Base-by-base conservation (phyloP, 345 rosid species). In the Bruguiera parviflora region DNA sequence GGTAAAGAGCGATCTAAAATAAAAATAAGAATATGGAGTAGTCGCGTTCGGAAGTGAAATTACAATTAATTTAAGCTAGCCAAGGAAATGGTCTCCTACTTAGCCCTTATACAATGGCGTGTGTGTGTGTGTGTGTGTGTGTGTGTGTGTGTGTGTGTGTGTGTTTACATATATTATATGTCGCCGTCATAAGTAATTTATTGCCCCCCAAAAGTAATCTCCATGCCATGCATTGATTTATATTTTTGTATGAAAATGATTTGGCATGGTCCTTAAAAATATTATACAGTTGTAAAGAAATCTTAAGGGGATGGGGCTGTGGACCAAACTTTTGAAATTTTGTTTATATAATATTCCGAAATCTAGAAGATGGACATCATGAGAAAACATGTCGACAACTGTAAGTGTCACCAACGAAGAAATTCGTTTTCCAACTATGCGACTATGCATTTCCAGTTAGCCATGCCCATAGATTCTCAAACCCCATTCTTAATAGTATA, bases 341-440 rank as follows among this genome's bases (percentile, higher is more conserved):
- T 71, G 20, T 49, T 21, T 28, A 25, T 39, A 39, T 70, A 51
- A 19, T 56, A 56, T 51, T 21, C 3, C 32, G n/a, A 46, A 24
- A 53, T 21, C 13, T 32, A 3, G 53, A 63, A 52, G 61, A 51
- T 13, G 58, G 65, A 60, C 28, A 51, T 67, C 31, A 65, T n/a
- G 47, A 58, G 53, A 69, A 74, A 77, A 72, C 62, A 75, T 81
- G 70, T 60, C 71, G 62, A 66, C 84, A 77, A 75, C 81, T 81
- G 81, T 81, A 78, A 81, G 78, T 74, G 29, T 57, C 73, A 47
- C 77, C 21, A 65, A 32, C 58, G 21, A 58, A 69, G 20, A 69
- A 11, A 16, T 61, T 39, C 61, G 5, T 64, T 64, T 65, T 68
- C 71, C 64, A 68, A 64, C 64, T 64, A 58, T 43, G 67, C 67